Evolutionary conservation across 2,329 filamentous ascomycete species (phyloP), one percentile per base, ranked within the genome.

Genomic region (Aspergillus latus): DNA sequence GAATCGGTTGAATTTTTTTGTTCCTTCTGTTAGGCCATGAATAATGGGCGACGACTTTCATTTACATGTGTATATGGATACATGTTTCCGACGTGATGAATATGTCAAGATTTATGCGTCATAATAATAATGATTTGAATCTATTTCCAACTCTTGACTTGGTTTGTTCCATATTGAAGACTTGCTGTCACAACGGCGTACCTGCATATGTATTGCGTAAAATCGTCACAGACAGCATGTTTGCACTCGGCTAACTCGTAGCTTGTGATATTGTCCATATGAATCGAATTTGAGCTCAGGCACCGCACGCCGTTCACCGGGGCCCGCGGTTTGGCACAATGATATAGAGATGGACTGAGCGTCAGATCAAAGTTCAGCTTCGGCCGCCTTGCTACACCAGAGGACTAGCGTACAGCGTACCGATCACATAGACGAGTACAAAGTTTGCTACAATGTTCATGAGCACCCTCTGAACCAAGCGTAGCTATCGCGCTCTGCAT

Each of bases 131-230:
- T 53, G 28, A 13, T 50, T 54, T 32, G 44, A 32, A 42, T 78
- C 83, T 81, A 48, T 81, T 11, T 36, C 26, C 70, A n/a, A 16
- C 9, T 39, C 37, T 26, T 42, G 39, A 42, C 7, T 39, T 7
- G 34, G 13, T 9, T 36, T 9, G n/a, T 42, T 7, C 39, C 16
- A 6, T 5, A 9, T 42, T 42, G 39, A 1, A 16, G 39, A 9
- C 4, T 21, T 42, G 16, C 16, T 42, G 39, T 13, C 34, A 13
- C 34, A 2, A 37, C 26, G 26, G 13, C 43, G 16, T 45, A 30
- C 8, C 3, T 16, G 5, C 10, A 15, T 30, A n/a, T 29, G 11
- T 9, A 13, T 5, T 21, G 13, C 13, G 10, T 37, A 37, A 13
- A 13, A 5, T 3, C 13, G 5, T 37, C 9, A 13, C 7, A 10